Percentiles rank a stretch among this genome's conserved stretches.
Conservation (phyloP, 441 rosid genomes). For the Macaranga tanarius region DNA sequence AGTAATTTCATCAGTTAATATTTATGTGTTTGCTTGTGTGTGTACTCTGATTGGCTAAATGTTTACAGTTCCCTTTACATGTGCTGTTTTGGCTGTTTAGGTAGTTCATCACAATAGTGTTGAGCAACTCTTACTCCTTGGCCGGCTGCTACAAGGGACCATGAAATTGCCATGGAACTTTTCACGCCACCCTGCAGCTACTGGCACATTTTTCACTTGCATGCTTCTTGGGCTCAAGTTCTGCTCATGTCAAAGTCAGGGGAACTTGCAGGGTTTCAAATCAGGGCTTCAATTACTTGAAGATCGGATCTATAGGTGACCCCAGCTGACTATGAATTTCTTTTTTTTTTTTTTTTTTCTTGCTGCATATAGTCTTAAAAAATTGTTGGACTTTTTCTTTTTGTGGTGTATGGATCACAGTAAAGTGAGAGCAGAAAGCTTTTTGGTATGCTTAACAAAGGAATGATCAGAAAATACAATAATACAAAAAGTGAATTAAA, state of each 20-base stretch:
- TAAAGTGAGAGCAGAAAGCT: neutral
- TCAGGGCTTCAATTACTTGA: constrained; percentile 87
- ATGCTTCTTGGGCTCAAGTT: constrained; percentile 98
- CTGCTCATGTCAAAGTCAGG: constrained; percentile 82
- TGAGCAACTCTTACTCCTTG: constrained; percentile 94
- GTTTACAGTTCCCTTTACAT: constrained; percentile 16
- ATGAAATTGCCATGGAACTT: constrained; percentile 85
- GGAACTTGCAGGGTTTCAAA: constrained; percentile 83
- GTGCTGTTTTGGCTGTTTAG: constrained; percentile 41
- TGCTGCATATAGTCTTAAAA: constrained; percentile 11
- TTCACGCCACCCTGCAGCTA: constrained; percentile 95
- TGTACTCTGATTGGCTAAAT: constrained; percentile 17
- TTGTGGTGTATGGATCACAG: neutral
- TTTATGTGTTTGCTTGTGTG: neutral
- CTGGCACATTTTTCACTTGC: constrained; percentile 93
- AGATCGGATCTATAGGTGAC: constrained; percentile 90
- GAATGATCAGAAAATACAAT: neutral
- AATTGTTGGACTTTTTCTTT: neutral
- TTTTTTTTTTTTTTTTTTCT: constrained; percentile 19
- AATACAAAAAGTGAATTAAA: neutral
- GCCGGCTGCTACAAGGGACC: constrained; percentile 92
- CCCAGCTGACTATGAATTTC: constrained; percentile 23
- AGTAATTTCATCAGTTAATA: neutral
- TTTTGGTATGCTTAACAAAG: neutral
- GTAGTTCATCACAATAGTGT: constrained; percentile 88